phyloP scores from a whole-genome alignment of 2,329 filamentous ascomycete species.

The Fusarium sp. region DNA sequence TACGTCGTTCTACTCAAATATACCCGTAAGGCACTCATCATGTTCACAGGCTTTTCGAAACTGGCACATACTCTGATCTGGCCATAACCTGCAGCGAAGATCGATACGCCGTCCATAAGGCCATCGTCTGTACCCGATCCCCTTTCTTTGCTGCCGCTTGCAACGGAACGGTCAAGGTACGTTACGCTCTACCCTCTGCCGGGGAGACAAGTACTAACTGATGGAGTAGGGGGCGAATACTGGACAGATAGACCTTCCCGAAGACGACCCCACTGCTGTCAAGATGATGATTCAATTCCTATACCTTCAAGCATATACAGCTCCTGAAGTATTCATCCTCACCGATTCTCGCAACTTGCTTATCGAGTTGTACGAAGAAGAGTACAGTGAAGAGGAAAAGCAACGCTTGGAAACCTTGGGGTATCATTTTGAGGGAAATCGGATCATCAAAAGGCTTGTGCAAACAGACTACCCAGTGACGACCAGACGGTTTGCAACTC shows the following conservation, averaged over 20 bases:
- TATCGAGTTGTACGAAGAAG: too few species aligned
- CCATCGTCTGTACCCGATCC: not conserved
- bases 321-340: not conserved
- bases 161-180: not conserved
- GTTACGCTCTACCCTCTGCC: not conserved
- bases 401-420: too few species aligned
- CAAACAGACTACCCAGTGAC: too few species aligned
- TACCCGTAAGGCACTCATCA: rapidly evolving
- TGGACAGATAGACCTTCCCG: conserved; percentile 2
- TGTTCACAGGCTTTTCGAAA: not conserved
- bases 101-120: not conserved
- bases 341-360: too few species aligned
- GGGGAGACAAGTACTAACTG: not conserved
- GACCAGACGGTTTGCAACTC: too few species aligned
- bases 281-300: conserved; percentile 20
- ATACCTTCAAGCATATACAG: conserved; percentile 6
- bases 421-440: too few species aligned
- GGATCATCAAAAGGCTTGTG: too few species aligned
- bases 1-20: not conserved
- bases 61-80: not conserved
- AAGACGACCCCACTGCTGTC: conserved; percentile 10
- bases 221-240: conserved; percentile 3
- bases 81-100: not conserved
- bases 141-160: not conserved
- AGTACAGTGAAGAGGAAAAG: too few species aligned